Percentiles rank a stretch among this genome's conserved stretches.
Conservation (phyloP, 139 green algal genomes). For the Closterium sp. region DNA sequence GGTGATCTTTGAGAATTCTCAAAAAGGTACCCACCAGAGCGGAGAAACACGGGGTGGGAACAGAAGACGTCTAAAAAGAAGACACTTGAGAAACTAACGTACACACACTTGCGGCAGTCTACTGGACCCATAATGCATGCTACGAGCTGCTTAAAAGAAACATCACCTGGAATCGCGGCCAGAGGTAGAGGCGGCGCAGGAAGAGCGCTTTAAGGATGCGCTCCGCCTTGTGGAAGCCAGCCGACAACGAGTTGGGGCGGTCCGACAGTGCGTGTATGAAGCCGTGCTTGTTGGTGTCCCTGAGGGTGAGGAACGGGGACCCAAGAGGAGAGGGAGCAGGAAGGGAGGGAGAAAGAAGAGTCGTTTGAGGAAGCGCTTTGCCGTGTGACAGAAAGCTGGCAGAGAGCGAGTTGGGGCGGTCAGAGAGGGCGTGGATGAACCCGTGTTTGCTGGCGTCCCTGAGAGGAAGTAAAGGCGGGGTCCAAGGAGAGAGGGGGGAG, state of each 20-base stretch:
- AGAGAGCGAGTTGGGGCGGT: conserved; percentile 70
- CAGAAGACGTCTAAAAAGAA: no score
- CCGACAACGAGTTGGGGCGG: conserved; percentile 64
- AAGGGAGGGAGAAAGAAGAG: conserved; percentile 9
- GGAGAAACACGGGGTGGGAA: no score
- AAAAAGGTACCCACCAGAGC: no score
- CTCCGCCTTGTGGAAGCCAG: conserved; percentile 59
- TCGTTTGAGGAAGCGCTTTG: conserved; percentile 35
- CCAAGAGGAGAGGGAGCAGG: background rate
- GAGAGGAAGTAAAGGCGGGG: no score
- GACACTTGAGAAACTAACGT: no score
- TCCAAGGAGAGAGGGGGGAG: background rate
- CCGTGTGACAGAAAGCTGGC: conserved; percentile 56
- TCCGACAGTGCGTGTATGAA: conserved; percentile 73
- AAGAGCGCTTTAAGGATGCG: conserved; percentile 38
- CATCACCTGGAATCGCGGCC: conserved; percentile 81
- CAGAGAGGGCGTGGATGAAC: conserved; percentile 64
- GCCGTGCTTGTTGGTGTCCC: background rate
- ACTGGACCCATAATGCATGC: no score
- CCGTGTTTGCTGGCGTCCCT: background rate
- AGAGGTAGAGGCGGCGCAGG: conserved; percentile 74
- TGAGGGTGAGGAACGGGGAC: background rate
- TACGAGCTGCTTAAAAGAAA: no score
- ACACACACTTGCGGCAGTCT: no score
- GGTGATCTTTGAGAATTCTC: no score